These are phyloP conservation scores for Wickerhamiella domercqiae DNA, from an alignment of 805 yeast genomes.

Conservation along the genomic window DNA sequence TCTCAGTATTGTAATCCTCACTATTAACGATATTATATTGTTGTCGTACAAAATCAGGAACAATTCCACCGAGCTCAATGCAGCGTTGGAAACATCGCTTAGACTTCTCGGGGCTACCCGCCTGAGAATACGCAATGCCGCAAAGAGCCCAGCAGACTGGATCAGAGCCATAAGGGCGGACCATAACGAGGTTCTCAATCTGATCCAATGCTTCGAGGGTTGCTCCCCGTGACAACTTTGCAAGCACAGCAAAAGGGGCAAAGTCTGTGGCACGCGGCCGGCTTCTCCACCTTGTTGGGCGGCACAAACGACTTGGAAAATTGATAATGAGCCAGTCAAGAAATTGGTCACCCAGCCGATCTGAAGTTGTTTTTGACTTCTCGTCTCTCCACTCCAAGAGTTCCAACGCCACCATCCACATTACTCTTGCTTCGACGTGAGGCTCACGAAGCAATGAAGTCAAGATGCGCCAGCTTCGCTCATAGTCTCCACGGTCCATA, in stretches of 20 bases:
- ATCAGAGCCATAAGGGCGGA: slow-evolving; percentile 3
- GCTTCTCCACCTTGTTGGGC: slow-evolving; percentile 1
- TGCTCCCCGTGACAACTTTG: slow-evolving; percentile 2
- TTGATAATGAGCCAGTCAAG: slow-evolving; percentile 13
- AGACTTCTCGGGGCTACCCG: not conserved
- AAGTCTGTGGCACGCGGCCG: slow-evolving; percentile 5
- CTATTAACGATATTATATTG: no score
- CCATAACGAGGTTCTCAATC: slow-evolving; percentile 7
- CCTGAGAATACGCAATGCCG: slow-evolving; percentile 6
- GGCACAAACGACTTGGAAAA: slow-evolving; percentile 4
- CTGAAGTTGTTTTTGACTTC: not conserved
- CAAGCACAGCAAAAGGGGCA: slow-evolving; percentile 6
- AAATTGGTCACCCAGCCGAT: slow-evolving; percentile 2
- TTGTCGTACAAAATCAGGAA: slow-evolving; percentile 8
- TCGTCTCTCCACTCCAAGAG: slow-evolving; percentile 9
- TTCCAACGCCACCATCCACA: slow-evolving; percentile 14
- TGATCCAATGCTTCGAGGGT: slow-evolving; percentile 5
- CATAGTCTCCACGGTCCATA: slow-evolving; percentile 11
- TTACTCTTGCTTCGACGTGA: slow-evolving; percentile 5
- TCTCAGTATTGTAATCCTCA: no score
- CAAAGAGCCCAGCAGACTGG: slow-evolving; percentile 12
- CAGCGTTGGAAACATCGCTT: slow-evolving; percentile 6
- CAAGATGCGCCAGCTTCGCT: slow-evolving; percentile 8
- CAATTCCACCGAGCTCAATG: slow-evolving; percentile 11
- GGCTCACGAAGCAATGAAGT: slow-evolving; percentile 6